Conservation (phyloP, 2,329 filamentous ascomycete genomes). For the Akanthomyces lecanii region DNA sequence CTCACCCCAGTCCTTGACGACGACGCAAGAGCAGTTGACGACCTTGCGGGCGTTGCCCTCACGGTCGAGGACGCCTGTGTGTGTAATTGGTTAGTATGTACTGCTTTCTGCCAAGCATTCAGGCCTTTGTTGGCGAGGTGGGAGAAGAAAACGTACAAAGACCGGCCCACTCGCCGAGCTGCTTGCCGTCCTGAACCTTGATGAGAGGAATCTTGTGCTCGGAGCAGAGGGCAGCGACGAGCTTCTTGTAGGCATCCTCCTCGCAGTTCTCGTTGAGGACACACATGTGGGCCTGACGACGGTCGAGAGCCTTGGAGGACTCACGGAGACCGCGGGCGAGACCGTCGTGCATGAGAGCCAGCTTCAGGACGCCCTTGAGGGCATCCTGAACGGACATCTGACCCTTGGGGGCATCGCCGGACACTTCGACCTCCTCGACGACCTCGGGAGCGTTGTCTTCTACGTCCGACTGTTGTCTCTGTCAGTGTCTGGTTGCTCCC, state of each 20-base stretch:
- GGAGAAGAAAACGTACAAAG: slow-evolving; percentile 69
- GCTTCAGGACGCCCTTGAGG: slow-evolving; percentile 97
- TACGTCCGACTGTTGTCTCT: slow-evolving; percentile 83
- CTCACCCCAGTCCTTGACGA: slow-evolving; percentile 99
- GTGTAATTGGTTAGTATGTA: slow-evolving; percentile 22
- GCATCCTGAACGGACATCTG: slow-evolving; percentile 98
- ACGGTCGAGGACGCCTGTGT: slow-evolving; percentile 88
- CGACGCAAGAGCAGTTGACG: slow-evolving; percentile 99
- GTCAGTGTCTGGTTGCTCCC: slow-evolving; percentile 14
- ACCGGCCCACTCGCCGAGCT: slow-evolving; percentile 99
- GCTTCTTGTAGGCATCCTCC: slow-evolving; percentile 99
- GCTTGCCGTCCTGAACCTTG: slow-evolving; percentile 99
- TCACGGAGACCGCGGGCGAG: slow-evolving; percentile 97
- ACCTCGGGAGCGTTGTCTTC: slow-evolving; percentile 93
- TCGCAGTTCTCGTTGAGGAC: slow-evolving; percentile 99
- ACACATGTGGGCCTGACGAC: slow-evolving; percentile 99
- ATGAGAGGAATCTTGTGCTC: slow-evolving; percentile 99
- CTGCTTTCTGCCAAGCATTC: too few relatives aligned
- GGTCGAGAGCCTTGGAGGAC: slow-evolving; percentile 97
- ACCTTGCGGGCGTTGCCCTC: slow-evolving; percentile 99
- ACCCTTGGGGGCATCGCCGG: slow-evolving; percentile 83
- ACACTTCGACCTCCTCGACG: slow-evolving; percentile 88
- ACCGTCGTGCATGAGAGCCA: slow-evolving; percentile 98
- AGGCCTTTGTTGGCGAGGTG: neutral
- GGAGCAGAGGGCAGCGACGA: slow-evolving; percentile 95